Base-by-base conservation (phyloP, 176 grass and related monocot genomes). In the Panicum miliaceum region DNA sequence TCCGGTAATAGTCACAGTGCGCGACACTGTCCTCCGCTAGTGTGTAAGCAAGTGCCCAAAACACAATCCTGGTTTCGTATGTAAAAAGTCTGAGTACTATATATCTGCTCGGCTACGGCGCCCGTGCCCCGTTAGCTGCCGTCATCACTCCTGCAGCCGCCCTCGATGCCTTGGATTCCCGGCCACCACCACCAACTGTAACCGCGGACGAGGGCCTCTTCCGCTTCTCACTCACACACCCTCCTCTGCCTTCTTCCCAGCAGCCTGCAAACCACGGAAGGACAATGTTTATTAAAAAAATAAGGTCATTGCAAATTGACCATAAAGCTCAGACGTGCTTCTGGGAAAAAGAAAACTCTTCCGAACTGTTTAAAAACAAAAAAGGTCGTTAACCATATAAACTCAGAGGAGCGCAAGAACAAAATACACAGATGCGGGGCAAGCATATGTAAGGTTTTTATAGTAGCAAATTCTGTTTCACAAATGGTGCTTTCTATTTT, bases 181-280 rank as follows among this genome's bases (percentile, higher is more conserved):
- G 26, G 4, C 41, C 37, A 37, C 6, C 51, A 37, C 8, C 56
- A 0, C n/a, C n/a, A 59, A 12, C n/a, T n/a, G 20, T 9, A 57
- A 32, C 70, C 25, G 51, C 46, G 4, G 19, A 56, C 8, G 15
- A 58, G 34, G 19, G 2, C 3, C 26, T 53, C 54, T 20, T 77
- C 51, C 41, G 63, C 64, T 77, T 81, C 62, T 42, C 67, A 34
- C 2, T 65, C 32, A 11, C 27, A 12, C 22, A 7, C 4, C 1
- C 20, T 67, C 8, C 47, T 16, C 47, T 22, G 4, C 2, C 46
- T 71, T 78, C 65, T 19, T 46, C 57, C 46, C 35, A 57, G 12
- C n/a, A 20, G 78, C 50, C 86, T 83, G 80, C 46, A 71, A 71
- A 34, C 4, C 51, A 65, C 36, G 38, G 11, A n/a, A 41, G 13